Base-by-base conservation (phyloP, 2,329 filamentous ascomycete genomes). In the Orbilia brochopaga region DNA sequence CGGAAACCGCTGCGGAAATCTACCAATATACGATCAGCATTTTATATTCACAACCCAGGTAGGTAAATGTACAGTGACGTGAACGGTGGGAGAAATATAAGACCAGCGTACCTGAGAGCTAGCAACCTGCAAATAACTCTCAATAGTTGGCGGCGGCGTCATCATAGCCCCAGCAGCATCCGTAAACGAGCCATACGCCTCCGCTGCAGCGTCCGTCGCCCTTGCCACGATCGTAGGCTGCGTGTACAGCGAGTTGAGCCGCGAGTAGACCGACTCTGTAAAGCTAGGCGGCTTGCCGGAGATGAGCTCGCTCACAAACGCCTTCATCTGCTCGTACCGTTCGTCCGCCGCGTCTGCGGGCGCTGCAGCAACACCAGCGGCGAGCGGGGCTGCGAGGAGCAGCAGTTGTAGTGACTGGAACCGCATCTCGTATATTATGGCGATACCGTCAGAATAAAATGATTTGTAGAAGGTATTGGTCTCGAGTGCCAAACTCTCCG, bases 211-310 rank as follows among this genome's bases (percentile, higher is more conserved):
- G 40, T 60, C 61, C 10, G 66, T 80, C 13, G 79, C 79, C 17
- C 80, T 70, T 67, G 81, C 83, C 10, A 82, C 83, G 6, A 84
- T 81, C 0, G 83, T 86, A 0, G 86, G 83, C 1, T 85, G 80
- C 0, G 87, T 88, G 0, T 87, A 94, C 0, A 87, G 89, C 1
- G 85, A 87, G 63, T 86, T 85, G 11, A 96, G 83, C 57, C 89
- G 85, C 58, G 82, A 86, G 79, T 91, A 86, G 1, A 93, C 88
- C 69, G 89, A 92, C 77, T 95, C 90, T 0, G 88, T 92, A 76
- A 91, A 95, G 13, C 87, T 86, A 0, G 90, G 88, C 78, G 95
- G 91, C 78, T 88, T 91, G 59, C 90, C 91, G 44, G 84, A 80
- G 13, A 96, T 82, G 0, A 95, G 82, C 79, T 95, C 91, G 1